A percentile compares a stretch with the other conserved stretches of the same genome.
These are phyloP conservation scores for Calycina marina DNA, from an alignment of 2,329 filamentous ascomycete species.

Conservation along the genomic window DNA sequence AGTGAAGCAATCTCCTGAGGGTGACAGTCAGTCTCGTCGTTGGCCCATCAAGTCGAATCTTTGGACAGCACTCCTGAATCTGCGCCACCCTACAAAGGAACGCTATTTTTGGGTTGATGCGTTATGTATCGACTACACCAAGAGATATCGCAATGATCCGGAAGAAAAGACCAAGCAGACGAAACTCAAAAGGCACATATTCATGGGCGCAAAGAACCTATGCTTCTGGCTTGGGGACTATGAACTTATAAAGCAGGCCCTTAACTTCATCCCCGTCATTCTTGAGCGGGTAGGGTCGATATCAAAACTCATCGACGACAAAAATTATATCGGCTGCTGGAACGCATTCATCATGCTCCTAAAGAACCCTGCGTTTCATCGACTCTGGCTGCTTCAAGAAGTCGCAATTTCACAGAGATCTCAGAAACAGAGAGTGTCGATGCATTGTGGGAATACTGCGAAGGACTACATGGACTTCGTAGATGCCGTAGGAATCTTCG, in stretches of 20 bases:
- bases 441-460: constrained; percentile 20
- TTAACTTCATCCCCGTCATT: constrained; percentile 6
- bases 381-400: constrained; percentile 10
- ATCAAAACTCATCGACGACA: constrained; percentile 5
- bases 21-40: not conserved
- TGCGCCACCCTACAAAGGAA: constrained; percentile 3
- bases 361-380: constrained; percentile 7
- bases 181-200: constrained; percentile 6
- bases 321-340: constrained; percentile 3
- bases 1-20: not conserved
- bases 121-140: constrained; percentile 15
- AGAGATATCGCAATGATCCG: constrained; percentile 8
- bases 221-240: constrained; percentile 11
- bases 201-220: constrained; percentile 6
- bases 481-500: constrained; percentile 8
- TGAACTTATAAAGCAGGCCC: constrained; percentile 1
- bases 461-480: constrained; percentile 8
- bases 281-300: constrained; percentile 4
- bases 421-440: constrained; percentile 3
- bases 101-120: constrained; percentile 16
- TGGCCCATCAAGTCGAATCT: constrained; percentile 5
- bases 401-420: constrained; percentile 5
- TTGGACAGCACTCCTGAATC: constrained; percentile 3
- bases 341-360: constrained; percentile 4
- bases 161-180: constrained; percentile 15